Conservation (phyloP, 2,329 filamentous ascomycete genomes). For the Hymenoscyphus scutula region DNA sequence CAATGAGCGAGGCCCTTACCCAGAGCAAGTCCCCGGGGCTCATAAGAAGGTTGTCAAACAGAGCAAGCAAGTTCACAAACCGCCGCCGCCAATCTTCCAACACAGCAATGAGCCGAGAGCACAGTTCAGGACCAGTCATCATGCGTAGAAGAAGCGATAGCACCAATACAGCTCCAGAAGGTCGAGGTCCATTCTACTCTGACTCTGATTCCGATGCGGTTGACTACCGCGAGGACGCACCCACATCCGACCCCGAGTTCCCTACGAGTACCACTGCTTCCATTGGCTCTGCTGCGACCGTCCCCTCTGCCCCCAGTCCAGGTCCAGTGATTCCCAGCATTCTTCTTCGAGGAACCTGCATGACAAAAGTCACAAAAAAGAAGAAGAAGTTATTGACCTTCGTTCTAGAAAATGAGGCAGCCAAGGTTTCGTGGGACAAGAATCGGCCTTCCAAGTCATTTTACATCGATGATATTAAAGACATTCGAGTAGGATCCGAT, state of each 20-base stretch:
- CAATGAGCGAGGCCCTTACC: conserved; percentile 60
- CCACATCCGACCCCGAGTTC: conserved; percentile 46
- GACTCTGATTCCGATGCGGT: conserved; percentile 60
- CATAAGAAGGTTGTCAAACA: conserved; percentile 82
- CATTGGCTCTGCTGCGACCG: conserved; percentile 44
- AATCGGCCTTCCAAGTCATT: conserved; percentile 77
- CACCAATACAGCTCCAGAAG: conserved; percentile 65
- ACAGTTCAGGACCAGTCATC: conserved; percentile 85
- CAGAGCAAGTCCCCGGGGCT: conserved; percentile 62
- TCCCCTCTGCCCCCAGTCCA: conserved; percentile 40
- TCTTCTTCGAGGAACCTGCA: conserved; percentile 72
- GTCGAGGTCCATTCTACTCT: conserved; percentile 40
- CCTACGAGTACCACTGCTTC: conserved; percentile 50
- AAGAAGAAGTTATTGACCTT: conserved; percentile 69
- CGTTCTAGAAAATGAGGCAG: conserved; percentile 76
- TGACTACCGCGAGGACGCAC: conserved; percentile 47
- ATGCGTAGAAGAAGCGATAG: conserved; percentile 87
- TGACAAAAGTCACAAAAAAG: conserved; percentile 86
- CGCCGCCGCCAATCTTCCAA: conserved; percentile 76
- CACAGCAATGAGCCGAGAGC: conserved; percentile 73
- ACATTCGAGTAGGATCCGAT: conserved; percentile 80
- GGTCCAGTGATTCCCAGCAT: conserved; percentile 74
- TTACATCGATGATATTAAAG: conserved; percentile 92
- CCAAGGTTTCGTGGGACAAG: conserved; percentile 85
- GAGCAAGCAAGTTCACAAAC: conserved; percentile 63